Conservation (phyloP, 176 grass and related monocot genomes). For the barley (Hordeum vulgare) region DNA sequence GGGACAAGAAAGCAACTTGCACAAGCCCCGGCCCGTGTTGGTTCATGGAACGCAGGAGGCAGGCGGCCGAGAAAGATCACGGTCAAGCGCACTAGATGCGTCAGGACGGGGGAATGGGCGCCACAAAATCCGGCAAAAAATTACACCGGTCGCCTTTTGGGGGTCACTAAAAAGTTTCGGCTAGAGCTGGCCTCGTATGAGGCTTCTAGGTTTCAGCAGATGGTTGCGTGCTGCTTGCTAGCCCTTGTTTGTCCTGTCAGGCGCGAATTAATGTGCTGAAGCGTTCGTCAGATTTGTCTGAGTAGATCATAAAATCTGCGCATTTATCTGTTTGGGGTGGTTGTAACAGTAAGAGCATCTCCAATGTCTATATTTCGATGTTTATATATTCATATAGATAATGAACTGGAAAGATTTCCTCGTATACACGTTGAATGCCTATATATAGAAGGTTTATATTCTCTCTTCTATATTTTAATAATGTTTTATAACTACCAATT, state of each 20-base stretch:
- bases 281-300: constrained; percentile 5
- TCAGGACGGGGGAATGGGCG: neutral
- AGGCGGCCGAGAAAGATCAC: neutral
- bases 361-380: too few relatives aligned
- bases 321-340: neutral
- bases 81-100: neutral
- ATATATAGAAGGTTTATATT: too few relatives aligned
- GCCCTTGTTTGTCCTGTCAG: constrained; percentile 1
- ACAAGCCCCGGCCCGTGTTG: neutral
- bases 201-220: constrained; percentile 18
- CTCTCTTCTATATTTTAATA: too few relatives aligned
- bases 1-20: constrained; percentile 5
- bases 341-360: too few relatives aligned
- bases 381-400: too few relatives aligned
- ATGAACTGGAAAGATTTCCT: too few relatives aligned
- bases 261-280: constrained; percentile 1
- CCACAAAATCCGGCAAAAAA: neutral
- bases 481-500: too few relatives aligned
- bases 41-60: neutral
- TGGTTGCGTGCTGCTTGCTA: neutral
- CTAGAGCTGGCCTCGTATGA: neutral
- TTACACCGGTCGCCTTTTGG: constrained; percentile 14
- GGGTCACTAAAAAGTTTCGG: neutral
- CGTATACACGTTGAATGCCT: too few relatives aligned
- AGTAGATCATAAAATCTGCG: neutral